Conservation (phyloP, 2,329 filamentous ascomycete genomes). For the Talaromyces sp. region DNA sequence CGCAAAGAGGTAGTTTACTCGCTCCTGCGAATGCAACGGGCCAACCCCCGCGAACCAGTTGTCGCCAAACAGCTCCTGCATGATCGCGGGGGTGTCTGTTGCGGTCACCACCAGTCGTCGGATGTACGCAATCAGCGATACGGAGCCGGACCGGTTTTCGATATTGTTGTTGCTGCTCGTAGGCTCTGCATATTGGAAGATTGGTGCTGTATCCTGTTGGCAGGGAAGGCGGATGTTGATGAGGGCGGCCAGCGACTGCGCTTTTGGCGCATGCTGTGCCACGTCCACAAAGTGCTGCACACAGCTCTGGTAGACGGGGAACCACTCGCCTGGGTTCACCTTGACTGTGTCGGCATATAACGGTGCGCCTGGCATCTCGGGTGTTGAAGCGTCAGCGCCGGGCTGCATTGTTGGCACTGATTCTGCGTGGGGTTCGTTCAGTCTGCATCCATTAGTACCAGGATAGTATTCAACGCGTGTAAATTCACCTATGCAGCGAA, state of each 20-base stretch:
- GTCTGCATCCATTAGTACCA: not conserved
- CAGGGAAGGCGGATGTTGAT: conserved; percentile 88
- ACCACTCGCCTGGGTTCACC: conserved; percentile 75
- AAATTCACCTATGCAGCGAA: conserved; percentile 5
- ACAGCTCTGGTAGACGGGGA: conserved; percentile 81
- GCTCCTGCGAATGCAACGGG: conserved; percentile 77
- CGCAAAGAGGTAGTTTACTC: conserved; percentile 89
- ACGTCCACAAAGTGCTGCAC: conserved; percentile 83
- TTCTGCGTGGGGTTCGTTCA: not conserved
- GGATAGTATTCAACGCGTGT: not conserved
- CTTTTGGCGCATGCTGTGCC: conserved; percentile 70
- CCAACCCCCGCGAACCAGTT: conserved; percentile 78
- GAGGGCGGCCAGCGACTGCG: conserved; percentile 83
- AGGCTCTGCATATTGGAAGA: conserved; percentile 29
- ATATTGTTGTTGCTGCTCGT: conserved; percentile 20
- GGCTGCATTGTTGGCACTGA: conserved; percentile 3
- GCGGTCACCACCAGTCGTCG: conserved; percentile 90
- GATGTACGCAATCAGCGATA: conserved; percentile 80
- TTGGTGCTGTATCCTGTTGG: conserved; percentile 55
- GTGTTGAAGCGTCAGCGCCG: not conserved
- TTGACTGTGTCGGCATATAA: conserved; percentile 35
- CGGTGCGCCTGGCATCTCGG: conserved; percentile 2
- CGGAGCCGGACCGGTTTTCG: conserved; percentile 17
- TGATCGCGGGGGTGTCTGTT: conserved; percentile 74
- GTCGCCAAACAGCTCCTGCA: conserved; percentile 90